These are phyloP conservation scores for Rehmannia glutinosa DNA, from an alignment of 257 asterid species.

Conservation along the genomic window DNA sequence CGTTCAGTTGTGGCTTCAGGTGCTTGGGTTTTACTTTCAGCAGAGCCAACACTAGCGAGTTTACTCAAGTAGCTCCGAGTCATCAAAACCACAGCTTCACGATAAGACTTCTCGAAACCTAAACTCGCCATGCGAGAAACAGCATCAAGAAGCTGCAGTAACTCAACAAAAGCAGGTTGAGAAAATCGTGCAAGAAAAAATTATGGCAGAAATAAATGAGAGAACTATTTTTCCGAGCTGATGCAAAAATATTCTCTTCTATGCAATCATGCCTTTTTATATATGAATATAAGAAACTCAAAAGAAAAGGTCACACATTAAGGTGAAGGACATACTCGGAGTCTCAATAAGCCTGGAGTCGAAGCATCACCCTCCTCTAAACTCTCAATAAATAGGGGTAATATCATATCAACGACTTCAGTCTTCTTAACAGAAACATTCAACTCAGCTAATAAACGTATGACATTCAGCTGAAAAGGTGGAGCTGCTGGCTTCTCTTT, in stretches of 20 bases:
- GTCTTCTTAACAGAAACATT: conserved; percentile 72
- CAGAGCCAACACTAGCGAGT: conserved; percentile 80
- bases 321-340: conserved; percentile 56
- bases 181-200: conserved; percentile 30
- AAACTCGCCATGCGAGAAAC: conserved; percentile 98
- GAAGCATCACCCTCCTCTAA: conserved; percentile 99
- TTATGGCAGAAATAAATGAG: neutral
- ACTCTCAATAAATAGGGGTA: conserved; percentile 90
- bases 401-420: conserved; percentile 92
- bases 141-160: conserved; percentile 99
- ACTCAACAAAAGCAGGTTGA: conserved; percentile 58
- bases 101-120: conserved; percentile 96
- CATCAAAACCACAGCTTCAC: conserved; percentile 94
- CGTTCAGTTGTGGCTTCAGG: conserved; percentile 96
- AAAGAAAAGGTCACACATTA: conserved; percentile 7
- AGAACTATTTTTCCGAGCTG: neutral
- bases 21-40: conserved; percentile 76
- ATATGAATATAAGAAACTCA: conserved; percentile 6
- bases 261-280: neutral
- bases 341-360: conserved; percentile 81
- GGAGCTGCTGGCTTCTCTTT: conserved; percentile 73
- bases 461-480: conserved; percentile 76
- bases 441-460: conserved; percentile 81
- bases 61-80: conserved; percentile 88
- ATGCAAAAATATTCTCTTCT: neutral